These are phyloP conservation scores for Pichia sp. DNA, from an alignment of 1,139 yeast species.

Conservation along the genomic window DNA sequence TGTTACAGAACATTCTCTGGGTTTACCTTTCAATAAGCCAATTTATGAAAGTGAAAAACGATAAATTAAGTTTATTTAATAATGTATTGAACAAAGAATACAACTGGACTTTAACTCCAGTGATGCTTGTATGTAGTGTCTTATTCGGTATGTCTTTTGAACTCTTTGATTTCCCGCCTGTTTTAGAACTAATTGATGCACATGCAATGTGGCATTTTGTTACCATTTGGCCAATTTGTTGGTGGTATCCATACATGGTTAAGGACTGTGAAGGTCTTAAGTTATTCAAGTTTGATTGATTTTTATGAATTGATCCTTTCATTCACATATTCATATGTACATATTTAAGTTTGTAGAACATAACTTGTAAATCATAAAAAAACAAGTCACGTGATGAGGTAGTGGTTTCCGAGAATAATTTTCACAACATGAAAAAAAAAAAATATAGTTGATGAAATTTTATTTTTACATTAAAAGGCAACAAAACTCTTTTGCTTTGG, in stretches of 20 bases:
- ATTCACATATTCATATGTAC: too few relatives aligned
- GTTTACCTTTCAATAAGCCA: constrained; percentile 19
- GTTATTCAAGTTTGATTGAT: constrained; percentile 24
- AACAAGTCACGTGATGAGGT: too few relatives aligned
- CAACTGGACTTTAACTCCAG: constrained; percentile 47
- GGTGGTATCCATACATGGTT: constrained; percentile 34
- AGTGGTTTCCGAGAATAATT: too few relatives aligned
- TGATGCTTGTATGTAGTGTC: constrained; percentile 46
- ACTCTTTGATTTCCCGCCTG: constrained; percentile 81
- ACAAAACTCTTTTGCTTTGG: too few relatives aligned
- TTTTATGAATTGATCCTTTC: too few relatives aligned
- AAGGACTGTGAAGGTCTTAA: constrained; percentile 29
- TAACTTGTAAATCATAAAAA: too few relatives aligned
- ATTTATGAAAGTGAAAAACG: constrained; percentile 20
- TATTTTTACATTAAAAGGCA: too few relatives aligned
- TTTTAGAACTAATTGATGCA: constrained; percentile 69
- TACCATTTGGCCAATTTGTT: constrained; percentile 54
- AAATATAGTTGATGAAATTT: too few relatives aligned
- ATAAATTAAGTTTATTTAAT: constrained; percentile 26
- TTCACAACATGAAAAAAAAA: too few relatives aligned
- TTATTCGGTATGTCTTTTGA: constrained; percentile 78
- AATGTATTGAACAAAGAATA: constrained; percentile 24
- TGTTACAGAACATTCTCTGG: constrained; percentile 63
- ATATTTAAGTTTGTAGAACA: too few relatives aligned
- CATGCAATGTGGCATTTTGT: constrained; percentile 90